Base-by-base conservation (phyloP, 805 yeast genomes). In the Yarrowia yakushimensis region DNA sequence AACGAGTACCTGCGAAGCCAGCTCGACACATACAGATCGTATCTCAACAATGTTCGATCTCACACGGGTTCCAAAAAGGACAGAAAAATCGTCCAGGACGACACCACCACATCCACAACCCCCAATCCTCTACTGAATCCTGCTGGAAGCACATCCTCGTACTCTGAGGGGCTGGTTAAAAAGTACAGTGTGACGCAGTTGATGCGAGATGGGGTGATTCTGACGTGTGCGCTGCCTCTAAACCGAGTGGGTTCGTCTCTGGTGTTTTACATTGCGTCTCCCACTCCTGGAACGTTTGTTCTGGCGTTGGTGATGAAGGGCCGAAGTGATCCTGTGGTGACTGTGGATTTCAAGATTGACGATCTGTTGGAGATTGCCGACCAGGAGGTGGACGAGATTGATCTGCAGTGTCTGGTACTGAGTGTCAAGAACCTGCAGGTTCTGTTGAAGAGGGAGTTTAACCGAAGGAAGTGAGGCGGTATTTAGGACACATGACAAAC, bases 1-100 rank as follows among this genome's bases (percentile, higher is more conserved):
- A 74, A 75, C 50, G 73, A 71, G 59, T 74, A 75, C 55, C 69
- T 75, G 18, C 65, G 68, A 30, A 64, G 71, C 3, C 77, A 75
- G 65, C 64, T 75, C 22, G 74, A 74, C 39, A 73, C 76, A 4
- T 75, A 73, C 66, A 66, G 72, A 30, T 72, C 76, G 23, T 75
- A 75, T 63, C 66, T 75, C 62, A 59, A 66, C 59, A 74, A 75
- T 43, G 76, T 73, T 20, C 68, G 77, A 17, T 64, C 66, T 50
- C 75, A 72, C 36, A 68, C 74, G 0, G 71, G 73, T 2, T 60
- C 70, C 6, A 67, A 69, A 63, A 66, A 63, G 45, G 69, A 67
- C 39, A 57, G 67, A 4, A 67, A 69, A 5, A 65, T 66, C 3
- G 69, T 66, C 2, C 52, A 59, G 43, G 54, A 42, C 4, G 42